Conservation (phyloP, 345 rosid genomes). For the Eucalyptus sp. region DNA sequence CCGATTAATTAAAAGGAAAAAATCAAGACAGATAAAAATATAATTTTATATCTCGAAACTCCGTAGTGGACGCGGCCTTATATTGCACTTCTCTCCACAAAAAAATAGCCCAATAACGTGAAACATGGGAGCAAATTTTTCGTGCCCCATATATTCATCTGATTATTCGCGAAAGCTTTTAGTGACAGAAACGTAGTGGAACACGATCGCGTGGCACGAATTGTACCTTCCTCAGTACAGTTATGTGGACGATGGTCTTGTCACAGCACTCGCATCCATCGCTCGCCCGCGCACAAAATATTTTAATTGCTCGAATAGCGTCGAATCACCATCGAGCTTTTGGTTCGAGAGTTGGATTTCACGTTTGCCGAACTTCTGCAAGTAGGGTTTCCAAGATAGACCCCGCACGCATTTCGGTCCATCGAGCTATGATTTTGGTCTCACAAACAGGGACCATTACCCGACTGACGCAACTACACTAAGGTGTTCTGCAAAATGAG, state of each 20-base stretch:
- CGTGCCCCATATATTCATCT: background rate
- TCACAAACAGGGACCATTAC: background rate
- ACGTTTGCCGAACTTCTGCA: background rate
- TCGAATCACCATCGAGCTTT: background rate
- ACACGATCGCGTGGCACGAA: conserved; percentile 27
- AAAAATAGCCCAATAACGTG: background rate
- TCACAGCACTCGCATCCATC: background rate
- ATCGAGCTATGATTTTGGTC: background rate
- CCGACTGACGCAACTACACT: background rate
- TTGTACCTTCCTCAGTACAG: background rate
- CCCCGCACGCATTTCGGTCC: background rate
- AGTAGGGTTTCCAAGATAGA: background rate
- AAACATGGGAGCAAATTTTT: background rate
- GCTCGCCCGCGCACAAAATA: background rate
- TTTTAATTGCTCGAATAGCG: background rate
- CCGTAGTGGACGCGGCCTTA: conserved; percentile 5
- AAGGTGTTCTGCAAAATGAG: background rate
- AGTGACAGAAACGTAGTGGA: conserved; percentile 23
- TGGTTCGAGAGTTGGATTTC: background rate
- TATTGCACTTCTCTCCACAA: background rate
- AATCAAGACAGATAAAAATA: background rate
- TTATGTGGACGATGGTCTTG: conserved; percentile 8
- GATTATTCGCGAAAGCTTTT: background rate
- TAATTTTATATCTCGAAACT: background rate
- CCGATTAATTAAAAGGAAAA: background rate